Evolutionary conservation across 257 asterid species (phyloP).

Genomic region (Rauvolfia tetraphylla): DNA sequence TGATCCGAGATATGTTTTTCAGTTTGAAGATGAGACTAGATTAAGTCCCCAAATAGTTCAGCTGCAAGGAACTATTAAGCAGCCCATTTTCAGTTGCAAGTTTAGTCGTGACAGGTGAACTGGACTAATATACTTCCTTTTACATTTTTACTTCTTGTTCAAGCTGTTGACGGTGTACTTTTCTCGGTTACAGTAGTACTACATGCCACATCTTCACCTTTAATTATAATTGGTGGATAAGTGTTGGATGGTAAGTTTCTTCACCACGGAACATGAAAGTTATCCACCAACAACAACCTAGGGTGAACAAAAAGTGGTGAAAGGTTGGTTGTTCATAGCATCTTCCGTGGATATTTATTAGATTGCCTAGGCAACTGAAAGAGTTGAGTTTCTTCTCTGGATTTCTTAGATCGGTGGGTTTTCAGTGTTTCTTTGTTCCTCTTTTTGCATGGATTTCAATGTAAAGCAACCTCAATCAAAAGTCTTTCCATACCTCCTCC

Average conservation of each 20-base stretch:
- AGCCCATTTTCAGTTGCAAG: constrained; percentile 97
- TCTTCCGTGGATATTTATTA: not conserved
- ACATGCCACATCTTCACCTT: not conserved
- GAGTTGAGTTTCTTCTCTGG: not conserved
- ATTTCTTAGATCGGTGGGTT: not conserved
- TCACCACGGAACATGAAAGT: not conserved
- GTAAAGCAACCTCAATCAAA: too few relatives aligned
- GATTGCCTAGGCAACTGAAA: not conserved
- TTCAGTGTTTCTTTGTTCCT: not conserved
- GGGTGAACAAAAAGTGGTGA: not conserved
- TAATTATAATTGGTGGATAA: not conserved
- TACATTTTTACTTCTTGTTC: not conserved
- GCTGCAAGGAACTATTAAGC: constrained; percentile 77
- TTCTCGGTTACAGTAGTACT: not conserved
- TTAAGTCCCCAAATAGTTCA: constrained; percentile 86
- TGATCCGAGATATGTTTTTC: constrained; percentile 91
- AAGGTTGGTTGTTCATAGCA: too few relatives aligned
- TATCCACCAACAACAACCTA: not conserved
- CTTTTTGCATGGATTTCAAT: not conserved
- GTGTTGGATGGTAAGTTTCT: not conserved
- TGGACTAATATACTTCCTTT: not conserved
- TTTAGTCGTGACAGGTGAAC: constrained; percentile 84
- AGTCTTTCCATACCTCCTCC: not conserved
- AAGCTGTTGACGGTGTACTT: not conserved
- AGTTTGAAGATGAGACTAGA: constrained; percentile 82